A percentile compares a stretch with the other conserved stretches of the same genome.
Evolutionary conservation across 1,139 yeast genomes (phyloP).

Genomic region (Eremothecium coryli): DNA sequence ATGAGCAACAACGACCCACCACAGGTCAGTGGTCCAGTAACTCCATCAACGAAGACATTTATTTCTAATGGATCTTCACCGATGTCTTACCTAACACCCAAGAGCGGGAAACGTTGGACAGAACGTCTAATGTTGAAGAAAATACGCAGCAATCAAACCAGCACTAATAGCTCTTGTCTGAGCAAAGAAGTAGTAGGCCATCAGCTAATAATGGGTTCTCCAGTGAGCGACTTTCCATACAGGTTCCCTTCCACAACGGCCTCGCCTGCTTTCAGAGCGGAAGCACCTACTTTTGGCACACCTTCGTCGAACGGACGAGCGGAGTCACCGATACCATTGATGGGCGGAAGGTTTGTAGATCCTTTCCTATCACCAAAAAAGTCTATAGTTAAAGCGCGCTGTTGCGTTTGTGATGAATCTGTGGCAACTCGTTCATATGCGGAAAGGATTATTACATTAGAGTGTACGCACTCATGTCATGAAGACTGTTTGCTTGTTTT

Average conservation of each 20-base stretch:
- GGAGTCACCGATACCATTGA: not conserved
- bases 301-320: not conserved
- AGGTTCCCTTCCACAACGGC: slow-evolving; percentile 1
- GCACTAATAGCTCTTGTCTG: not conserved
- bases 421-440: slow-evolving; percentile 25
- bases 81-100: not conserved
- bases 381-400: slow-evolving; percentile 23
- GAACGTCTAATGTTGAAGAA: slow-evolving; percentile 3
- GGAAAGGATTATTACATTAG: slow-evolving; percentile 27
- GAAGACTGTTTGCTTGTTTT: slow-evolving; percentile 27
- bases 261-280: not conserved
- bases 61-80: slow-evolving; percentile 3
- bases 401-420: slow-evolving; percentile 29
- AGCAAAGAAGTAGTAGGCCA: not conserved
- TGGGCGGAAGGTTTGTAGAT: not conserved
- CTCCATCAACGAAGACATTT: not conserved
- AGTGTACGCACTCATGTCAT: slow-evolving; percentile 28
- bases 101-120: slow-evolving; percentile 2
- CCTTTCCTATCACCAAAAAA: slow-evolving; percentile 14
- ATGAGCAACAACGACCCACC: too few relatives aligned
- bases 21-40: too few relatives aligned
- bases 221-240: slow-evolving; percentile 7
- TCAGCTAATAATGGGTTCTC: slow-evolving; percentile 6
- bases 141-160: not conserved
- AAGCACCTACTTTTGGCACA: too few relatives aligned